phyloP scores from a whole-genome alignment of 1,284 basidiomycete genomes.

The Megacollybia platyphylla region DNA sequence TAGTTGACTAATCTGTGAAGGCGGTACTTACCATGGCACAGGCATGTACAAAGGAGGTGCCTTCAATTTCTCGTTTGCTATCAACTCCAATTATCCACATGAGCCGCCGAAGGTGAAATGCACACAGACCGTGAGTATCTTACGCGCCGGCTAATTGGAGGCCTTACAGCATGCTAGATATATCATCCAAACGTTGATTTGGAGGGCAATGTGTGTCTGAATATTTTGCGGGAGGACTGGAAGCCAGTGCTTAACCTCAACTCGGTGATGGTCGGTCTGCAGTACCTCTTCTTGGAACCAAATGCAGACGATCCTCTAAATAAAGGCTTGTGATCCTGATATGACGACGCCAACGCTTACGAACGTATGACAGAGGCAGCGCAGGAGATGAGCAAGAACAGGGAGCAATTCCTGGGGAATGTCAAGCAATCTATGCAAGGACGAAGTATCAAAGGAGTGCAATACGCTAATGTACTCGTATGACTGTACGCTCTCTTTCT shows the following conservation, averaged over 20 bases:
- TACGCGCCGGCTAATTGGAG: neutral
- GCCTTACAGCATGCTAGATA: conserved; percentile 47
- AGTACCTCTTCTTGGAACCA: conserved; percentile 97
- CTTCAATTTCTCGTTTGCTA: conserved; percentile 89
- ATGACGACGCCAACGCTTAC: conserved; percentile 3
- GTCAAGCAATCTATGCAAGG: conserved; percentile 82
- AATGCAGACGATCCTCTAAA: conserved; percentile 98
- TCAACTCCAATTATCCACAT: conserved; percentile 98
- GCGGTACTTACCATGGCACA: conserved; percentile 17
- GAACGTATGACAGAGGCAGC: conserved; percentile 66
- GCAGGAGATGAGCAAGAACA: conserved; percentile 77
- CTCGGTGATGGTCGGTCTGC: conserved; percentile 94
- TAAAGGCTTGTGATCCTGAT: conserved; percentile 54
- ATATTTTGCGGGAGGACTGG: conserved; percentile 99
- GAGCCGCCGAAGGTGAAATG: conserved; percentile 99
- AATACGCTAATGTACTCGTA: conserved; percentile 65
- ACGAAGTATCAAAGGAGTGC: conserved; percentile 57
- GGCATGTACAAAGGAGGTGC: conserved; percentile 97
- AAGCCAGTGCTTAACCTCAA: conserved; percentile 97
- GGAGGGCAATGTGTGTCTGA: conserved; percentile 93
- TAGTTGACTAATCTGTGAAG: conserved; percentile 2
- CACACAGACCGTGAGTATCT: conserved; percentile 68
- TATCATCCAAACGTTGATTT: conserved; percentile 99
- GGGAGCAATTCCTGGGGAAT: conserved; percentile 70
- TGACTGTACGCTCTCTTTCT: neutral